Percentiles rank a stretch among this genome's conserved stretches.
Evolutionary conservation across 768 basidiomycete species (phyloP).

Genomic region (Crassisporium funariophilum): DNA sequence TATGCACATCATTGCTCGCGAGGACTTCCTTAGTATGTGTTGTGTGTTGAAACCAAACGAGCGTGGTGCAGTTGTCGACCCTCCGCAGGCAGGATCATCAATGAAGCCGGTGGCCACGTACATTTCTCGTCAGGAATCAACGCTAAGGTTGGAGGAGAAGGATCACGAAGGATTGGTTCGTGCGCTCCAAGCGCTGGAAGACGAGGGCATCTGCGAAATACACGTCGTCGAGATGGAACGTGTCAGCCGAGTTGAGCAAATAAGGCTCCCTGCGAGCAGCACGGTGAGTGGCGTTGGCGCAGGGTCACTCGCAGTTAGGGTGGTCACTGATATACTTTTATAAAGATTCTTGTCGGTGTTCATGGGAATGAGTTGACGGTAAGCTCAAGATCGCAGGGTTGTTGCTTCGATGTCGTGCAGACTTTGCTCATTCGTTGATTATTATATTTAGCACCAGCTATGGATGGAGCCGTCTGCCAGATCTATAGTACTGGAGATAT

Average conservation of each 20-base stretch:
- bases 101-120: conserved; percentile 49
- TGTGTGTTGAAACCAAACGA: conserved; percentile 26
- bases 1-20: conserved; percentile 29
- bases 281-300: conserved; percentile 19
- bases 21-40: conserved; percentile 37
- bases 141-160: conserved; percentile 21
- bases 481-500: conserved; percentile 70
- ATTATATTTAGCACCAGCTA: conserved; percentile 48
- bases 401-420: not conserved
- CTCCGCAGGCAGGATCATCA: conserved; percentile 5
- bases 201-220: conserved; percentile 23
- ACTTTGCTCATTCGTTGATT: conserved; percentile 1
- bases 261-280: conserved; percentile 22
- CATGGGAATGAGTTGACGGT: conserved; percentile 65
- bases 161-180: conserved; percentile 24
- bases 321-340: conserved; percentile 1
- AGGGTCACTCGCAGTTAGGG: not conserved
- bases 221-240: conserved; percentile 24
- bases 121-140: conserved; percentile 53
- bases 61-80: conserved; percentile 14
- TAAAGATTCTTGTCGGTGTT: conserved; percentile 34
- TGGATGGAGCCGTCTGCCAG: conserved; percentile 65
- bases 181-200: conserved; percentile 22
- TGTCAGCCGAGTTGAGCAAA: conserved; percentile 18
- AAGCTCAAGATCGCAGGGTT: no score